phyloP scores from a whole-genome alignment of 495 filamentous ascomycete genomes.

The Mytilinidion resinicola region DNA sequence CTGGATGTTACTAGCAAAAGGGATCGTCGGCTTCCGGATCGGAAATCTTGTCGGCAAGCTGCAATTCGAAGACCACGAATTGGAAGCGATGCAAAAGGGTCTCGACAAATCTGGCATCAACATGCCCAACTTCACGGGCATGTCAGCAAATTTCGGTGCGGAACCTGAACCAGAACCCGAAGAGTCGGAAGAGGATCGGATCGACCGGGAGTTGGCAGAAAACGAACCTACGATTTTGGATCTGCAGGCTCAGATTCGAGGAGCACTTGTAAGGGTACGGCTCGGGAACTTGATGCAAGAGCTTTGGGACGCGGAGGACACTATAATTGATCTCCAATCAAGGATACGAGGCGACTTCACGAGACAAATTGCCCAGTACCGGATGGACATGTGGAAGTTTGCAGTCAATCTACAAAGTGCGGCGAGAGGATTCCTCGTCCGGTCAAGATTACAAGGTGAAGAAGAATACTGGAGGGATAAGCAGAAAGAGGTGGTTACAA shows the following conservation, averaged over 20 bases:
- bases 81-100: constrained; percentile 93
- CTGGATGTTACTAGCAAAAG: constrained; percentile 91
- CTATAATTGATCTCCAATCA: constrained; percentile 74
- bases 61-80: constrained; percentile 94
- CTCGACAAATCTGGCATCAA: constrained; percentile 89
- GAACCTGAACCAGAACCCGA: constrained; percentile 58
- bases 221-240: constrained; percentile 65
- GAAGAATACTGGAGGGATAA: constrained; percentile 64
- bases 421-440: constrained; percentile 70
- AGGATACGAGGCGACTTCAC: constrained; percentile 73
- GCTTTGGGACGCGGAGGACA: constrained; percentile 82
- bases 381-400: constrained; percentile 71
- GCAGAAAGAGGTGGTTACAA: constrained; percentile 61
- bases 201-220: constrained; percentile 75
- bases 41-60: constrained; percentile 97
- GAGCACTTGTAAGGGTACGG: constrained; percentile 67
- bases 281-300: constrained; percentile 79
- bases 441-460: constrained; percentile 54
- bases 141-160: constrained; percentile 90
- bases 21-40: constrained; percentile 89
- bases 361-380: constrained; percentile 69
- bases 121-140: constrained; percentile 96
- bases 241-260: constrained; percentile 81
- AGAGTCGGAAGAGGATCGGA: constrained; percentile 84
- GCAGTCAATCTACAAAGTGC: constrained; percentile 71